Evolutionary conservation across 192 early-diverging fungal species (phyloP), one percentile per base, ranked within the genome.

Genomic region (Coemansia aciculifera): DNA sequence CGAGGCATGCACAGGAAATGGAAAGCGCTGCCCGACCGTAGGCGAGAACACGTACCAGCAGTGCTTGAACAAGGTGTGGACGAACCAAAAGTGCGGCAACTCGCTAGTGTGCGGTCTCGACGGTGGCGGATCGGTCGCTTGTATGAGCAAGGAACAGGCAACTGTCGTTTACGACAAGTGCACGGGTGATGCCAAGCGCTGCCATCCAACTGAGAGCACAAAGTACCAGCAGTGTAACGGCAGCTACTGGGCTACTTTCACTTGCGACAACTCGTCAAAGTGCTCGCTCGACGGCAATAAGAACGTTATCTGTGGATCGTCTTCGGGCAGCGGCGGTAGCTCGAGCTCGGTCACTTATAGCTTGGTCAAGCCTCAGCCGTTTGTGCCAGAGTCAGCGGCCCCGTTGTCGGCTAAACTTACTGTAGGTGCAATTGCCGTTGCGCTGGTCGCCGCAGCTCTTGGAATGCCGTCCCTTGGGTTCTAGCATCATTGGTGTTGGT

Each of bases 141-240:
- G 77, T 11, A 63, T 79, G 62, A 65, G 68, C 66, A 75, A 72
- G 71, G 69, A 74, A 19, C 67, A 69, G 63, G 71, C 64, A 2
- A 74, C 71, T 0, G 44, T 61, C 31, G 59, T 67, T 37, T 59
- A 38, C 17, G 74, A 74, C 21, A 37, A 62, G 60, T 77, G 78
- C 52, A 69, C 72, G 5, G 61, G 63, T 12, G 52, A 66, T 36
- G 36, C 68, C 37, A 69, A 73, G 72, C 72, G 68, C 23, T 83
- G 80, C 66, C 66, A 64, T 3, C 34, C 75, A 0, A 19, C 59
- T 0, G 75, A 72, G 24, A 2, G 13, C 11, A 66, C 63, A 37
- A 74, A 71, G 59, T 83, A 83, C 80, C 74, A 76, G 69, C 27
- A 36, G 9, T 83, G 80, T 59, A 72, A 83, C 57, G 80, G 80